Conservation (phyloP, 257 asterid species). For the Solanum piurae region DNA sequence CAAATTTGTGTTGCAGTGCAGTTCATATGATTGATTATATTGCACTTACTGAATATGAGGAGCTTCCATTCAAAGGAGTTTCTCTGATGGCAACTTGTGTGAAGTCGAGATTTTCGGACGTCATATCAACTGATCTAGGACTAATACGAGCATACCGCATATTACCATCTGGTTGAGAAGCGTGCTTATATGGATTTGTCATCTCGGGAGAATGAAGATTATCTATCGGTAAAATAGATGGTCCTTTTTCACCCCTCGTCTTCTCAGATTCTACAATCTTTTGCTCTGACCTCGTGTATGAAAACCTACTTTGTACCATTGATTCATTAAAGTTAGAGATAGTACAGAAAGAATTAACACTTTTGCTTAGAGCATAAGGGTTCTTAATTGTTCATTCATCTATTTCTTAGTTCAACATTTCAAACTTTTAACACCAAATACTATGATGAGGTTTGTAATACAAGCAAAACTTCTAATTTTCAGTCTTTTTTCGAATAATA, state of each 20-base stretch:
- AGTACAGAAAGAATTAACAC: background rate
- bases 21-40: background rate
- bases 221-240: background rate
- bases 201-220: background rate
- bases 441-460: background rate
- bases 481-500: background rate
- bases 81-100: constrained; percentile 5
- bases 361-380: background rate
- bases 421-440: background rate
- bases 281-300: background rate
- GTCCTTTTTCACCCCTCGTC: background rate
- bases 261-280: background rate
- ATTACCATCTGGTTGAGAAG: constrained; percentile 4
- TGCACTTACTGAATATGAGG: constrained; percentile 28
- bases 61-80: constrained; percentile 1
- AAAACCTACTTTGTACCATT: background rate
- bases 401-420: background rate
- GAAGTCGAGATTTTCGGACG: constrained; percentile 9
- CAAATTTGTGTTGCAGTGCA: background rate
- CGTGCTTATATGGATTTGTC: constrained; percentile 3
- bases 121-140: constrained; percentile 19
- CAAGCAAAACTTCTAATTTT: background rate
- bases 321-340: background rate
- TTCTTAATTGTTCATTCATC: background rate
- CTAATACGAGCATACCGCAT: constrained; percentile 1